Conservation (phyloP, 108 stramenopile genomes). For the Skeletonema menzelii region DNA sequence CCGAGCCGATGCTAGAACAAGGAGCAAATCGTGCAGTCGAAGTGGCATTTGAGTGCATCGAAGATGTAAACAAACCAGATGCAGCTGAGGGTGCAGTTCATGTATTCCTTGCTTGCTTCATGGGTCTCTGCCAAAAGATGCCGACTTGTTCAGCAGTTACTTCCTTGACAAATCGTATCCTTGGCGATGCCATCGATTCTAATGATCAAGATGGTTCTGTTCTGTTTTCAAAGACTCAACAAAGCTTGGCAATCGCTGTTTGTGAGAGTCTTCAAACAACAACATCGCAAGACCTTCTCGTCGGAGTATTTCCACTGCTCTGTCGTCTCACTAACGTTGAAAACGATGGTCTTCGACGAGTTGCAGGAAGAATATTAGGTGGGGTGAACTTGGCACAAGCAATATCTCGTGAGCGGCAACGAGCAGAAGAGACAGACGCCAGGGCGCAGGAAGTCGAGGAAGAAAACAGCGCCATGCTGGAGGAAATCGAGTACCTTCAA, state of each 20-base stretch:
- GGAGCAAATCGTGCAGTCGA: slow-evolving; percentile 40
- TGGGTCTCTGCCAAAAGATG: slow-evolving; percentile 54
- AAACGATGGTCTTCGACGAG: slow-evolving; percentile 50
- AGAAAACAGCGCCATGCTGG: slow-evolving; percentile 59
- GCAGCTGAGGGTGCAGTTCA: slow-evolving; percentile 33
- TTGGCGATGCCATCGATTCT: slow-evolving; percentile 39
- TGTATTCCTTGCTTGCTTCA: slow-evolving; percentile 61
- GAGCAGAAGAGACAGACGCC: slow-evolving; percentile 40
- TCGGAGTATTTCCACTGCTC: slow-evolving; percentile 61
- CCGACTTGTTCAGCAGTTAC: slow-evolving; percentile 42
- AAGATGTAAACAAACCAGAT: slow-evolving; percentile 2
- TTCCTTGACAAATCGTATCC: slow-evolving; percentile 44
- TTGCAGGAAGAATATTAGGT: slow-evolving; percentile 58
- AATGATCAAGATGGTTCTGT: slow-evolving; percentile 6
- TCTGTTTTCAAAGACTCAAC: slow-evolving; percentile 38
- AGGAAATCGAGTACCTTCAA: slow-evolving; percentile 49
- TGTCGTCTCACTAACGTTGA: slow-evolving; percentile 58
- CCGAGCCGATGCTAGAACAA: slow-evolving; percentile 36
- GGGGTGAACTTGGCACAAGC: slow-evolving; percentile 46
- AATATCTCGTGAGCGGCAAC: slow-evolving; percentile 43
- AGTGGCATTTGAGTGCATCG: slow-evolving; percentile 31
- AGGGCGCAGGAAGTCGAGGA: slow-evolving; percentile 47
- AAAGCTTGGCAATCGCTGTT: slow-evolving; percentile 57
- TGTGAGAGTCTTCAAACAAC: slow-evolving; percentile 46
- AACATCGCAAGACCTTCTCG: slow-evolving; percentile 37